A percentile compares a stretch with the other conserved stretches of the same genome.
Evolutionary conservation across 202 grass and related monocot species (phyloP).

Genomic region (Eragrostis tef): DNA sequence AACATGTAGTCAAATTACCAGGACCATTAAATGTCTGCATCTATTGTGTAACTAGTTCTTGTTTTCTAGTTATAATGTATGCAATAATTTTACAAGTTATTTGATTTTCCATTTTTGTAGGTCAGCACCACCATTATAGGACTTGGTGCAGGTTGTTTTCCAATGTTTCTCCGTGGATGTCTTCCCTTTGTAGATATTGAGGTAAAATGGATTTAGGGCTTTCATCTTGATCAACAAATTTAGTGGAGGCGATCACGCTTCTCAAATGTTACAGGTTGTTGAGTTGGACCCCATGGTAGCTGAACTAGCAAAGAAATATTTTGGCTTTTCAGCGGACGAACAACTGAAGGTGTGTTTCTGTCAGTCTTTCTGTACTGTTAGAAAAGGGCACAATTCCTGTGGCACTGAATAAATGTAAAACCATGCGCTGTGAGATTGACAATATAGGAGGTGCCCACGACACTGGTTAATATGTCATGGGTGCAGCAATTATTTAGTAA

Average conservation of each 20-base stretch:
- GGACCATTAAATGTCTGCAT: constrained; percentile 28
- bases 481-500: not conserved
- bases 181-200: constrained; percentile 80
- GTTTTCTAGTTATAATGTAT: not conserved
- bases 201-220: constrained; percentile 43
- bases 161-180: constrained; percentile 94
- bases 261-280: constrained; percentile 63
- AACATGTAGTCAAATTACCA: not conserved
- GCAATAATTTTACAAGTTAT: constrained; percentile 20
- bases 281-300: constrained; percentile 88
- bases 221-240: not conserved
- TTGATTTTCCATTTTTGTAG: constrained; percentile 53
- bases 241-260: constrained; percentile 38
- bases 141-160: constrained; percentile 89
- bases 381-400: not conserved
- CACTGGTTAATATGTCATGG: constrained; percentile 4
- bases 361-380: constrained; percentile 1
- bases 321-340: constrained; percentile 70
- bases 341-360: constrained; percentile 71
- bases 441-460: not conserved
- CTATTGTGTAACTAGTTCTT: not conserved
- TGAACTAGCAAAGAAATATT: constrained; percentile 77
- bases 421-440: not conserved
- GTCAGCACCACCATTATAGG: constrained; percentile 73
- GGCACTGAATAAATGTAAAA: not conserved